Percentiles rank a stretch among this genome's conserved stretches.
Evolutionary conservation across 306 rosid genomes (phyloP).

Genomic region (Coriaria nepalensis): DNA sequence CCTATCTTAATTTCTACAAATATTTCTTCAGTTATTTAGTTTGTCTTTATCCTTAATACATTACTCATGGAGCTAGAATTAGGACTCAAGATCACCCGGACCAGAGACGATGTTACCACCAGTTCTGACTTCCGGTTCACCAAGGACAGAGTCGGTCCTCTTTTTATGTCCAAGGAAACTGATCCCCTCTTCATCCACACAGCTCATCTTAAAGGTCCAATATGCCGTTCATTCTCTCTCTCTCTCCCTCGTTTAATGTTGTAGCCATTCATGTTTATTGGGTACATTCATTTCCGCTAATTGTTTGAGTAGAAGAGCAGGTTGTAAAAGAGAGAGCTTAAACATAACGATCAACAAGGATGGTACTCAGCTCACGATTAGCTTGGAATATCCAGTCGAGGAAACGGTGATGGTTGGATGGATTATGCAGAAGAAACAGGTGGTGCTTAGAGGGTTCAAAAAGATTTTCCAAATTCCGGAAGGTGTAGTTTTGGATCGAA

Average conservation of each 20-base stretch:
- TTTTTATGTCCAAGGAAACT: slow-evolving; percentile 42
- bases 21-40: too few relatives aligned
- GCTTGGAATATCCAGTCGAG: slow-evolving; percentile 46
- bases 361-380: slow-evolving; percentile 40
- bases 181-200: slow-evolving; percentile 45
- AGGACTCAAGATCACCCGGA: slow-evolving; percentile 52
- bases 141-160: slow-evolving; percentile 31
- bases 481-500: slow-evolving; percentile 47
- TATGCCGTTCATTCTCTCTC: too few relatives aligned
- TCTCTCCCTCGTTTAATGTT: not conserved
- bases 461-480: slow-evolving; percentile 52
- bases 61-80: slow-evolving; percentile 51
- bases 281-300: not conserved
- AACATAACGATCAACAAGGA: slow-evolving; percentile 52
- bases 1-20: not conserved
- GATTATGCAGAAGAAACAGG: slow-evolving; percentile 38
- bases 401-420: slow-evolving; percentile 49
- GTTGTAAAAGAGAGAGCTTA: slow-evolving; percentile 40
- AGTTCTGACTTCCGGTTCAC: slow-evolving; percentile 30
- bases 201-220: slow-evolving; percentile 52
- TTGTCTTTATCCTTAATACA: not conserved
- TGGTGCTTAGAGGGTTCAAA: slow-evolving; percentile 32
- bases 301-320: slow-evolving; percentile 28
- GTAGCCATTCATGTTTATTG: not conserved
- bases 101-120: slow-evolving; percentile 28